Evolutionary conservation across 768 basidiomycete species (phyloP).

Genomic region (Podaxis rugospora): DNA sequence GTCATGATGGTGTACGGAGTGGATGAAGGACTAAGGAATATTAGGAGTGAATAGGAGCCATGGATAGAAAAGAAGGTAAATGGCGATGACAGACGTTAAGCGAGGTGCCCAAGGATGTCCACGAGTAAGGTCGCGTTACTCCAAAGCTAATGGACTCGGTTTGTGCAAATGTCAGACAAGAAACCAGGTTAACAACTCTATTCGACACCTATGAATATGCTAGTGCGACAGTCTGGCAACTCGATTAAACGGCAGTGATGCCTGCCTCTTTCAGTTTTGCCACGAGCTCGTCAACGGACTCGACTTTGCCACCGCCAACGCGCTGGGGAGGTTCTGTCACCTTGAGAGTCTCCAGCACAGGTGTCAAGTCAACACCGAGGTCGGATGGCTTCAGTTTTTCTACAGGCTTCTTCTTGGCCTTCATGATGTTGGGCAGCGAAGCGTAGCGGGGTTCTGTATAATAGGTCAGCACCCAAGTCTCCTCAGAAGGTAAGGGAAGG

Average conservation of each 20-base stretch:
- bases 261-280: conserved; percentile 89
- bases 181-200: neutral
- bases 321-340: conserved; percentile 89
- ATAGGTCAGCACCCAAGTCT: neutral
- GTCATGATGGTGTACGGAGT: neutral
- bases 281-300: conserved; percentile 84
- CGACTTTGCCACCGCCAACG: conserved; percentile 90
- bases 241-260: conserved; percentile 28
- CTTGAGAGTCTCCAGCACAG: conserved; percentile 80
- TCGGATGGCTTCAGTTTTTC: conserved; percentile 78
- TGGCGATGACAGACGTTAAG: neutral
- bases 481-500: neutral
- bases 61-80: neutral
- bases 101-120: neutral
- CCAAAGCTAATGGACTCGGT: neutral
- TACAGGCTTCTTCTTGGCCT: conserved; percentile 98
- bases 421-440: conserved; percentile 96
- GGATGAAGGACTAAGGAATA: neutral
- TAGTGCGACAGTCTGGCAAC: neutral
- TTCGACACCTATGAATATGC: conserved; percentile 2
- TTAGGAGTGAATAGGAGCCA: neutral
- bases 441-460: conserved; percentile 88
- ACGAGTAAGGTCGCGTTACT: neutral
- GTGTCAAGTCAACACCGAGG: conserved; percentile 79
- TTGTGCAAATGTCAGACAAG: neutral